Evolutionary conservation across 1,139 yeast genomes (phyloP).

Genomic region (Pneumocystis jirovecii): DNA sequence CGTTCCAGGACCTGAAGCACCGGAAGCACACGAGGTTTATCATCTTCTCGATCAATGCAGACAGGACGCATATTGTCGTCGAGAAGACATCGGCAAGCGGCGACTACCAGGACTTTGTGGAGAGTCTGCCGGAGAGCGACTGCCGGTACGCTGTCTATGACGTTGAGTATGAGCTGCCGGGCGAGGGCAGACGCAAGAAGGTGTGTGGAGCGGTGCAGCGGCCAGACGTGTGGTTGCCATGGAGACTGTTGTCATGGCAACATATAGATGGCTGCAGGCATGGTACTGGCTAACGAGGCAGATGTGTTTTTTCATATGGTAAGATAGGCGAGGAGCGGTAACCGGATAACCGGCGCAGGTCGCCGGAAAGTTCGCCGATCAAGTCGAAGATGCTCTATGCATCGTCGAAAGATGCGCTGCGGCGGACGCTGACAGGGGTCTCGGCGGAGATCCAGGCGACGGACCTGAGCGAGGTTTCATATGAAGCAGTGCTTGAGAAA

Average conservation of each 20-base stretch:
- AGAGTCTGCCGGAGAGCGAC: conserved; percentile 83
- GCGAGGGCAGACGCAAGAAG: conserved; percentile 74
- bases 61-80: background rate
- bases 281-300: background rate
- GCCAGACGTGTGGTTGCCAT: too few species aligned
- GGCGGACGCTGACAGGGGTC: conserved; percentile 93
- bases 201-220: conserved; percentile 7
- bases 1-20: background rate
- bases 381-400: conserved; percentile 94
- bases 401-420: conserved; percentile 89
- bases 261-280: too few species aligned
- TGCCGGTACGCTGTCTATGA: conserved; percentile 95
- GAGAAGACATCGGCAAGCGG: background rate
- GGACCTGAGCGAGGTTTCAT: conserved; percentile 90
- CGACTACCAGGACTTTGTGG: conserved; percentile 64
- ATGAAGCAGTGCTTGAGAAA: conserved; percentile 77
- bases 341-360: conserved; percentile 44
- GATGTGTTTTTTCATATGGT: background rate
- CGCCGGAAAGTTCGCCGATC: conserved; percentile 93
- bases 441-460: conserved; percentile 94
- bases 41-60: background rate
- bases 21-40: background rate
- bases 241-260: too few species aligned
- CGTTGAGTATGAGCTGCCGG: conserved; percentile 80
- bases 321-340: background rate